Evolutionary conservation across 169 alveolate species (phyloP).

Genomic region (Amoebophrya sp.): DNA sequence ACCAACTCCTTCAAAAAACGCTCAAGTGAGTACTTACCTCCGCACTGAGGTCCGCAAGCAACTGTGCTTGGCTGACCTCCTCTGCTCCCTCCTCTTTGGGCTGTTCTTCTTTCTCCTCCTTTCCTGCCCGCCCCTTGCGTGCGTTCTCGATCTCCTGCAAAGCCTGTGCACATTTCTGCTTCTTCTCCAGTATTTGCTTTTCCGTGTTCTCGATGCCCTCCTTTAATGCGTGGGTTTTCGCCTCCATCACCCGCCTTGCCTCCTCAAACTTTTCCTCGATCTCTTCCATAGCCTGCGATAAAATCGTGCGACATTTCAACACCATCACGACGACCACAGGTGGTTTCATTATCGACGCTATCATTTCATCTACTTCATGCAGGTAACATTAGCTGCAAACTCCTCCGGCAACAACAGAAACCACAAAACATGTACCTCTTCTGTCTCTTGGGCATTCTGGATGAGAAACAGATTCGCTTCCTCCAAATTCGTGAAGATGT

Average conservation of each 20-base stretch:
- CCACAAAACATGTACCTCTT: neutral
- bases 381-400: too few species aligned
- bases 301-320: too few species aligned
- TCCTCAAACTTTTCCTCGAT: constrained; percentile 2
- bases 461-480: constrained; percentile 57
- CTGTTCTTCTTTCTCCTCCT: neutral
- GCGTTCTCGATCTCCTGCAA: constrained; percentile 40
- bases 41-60: neutral
- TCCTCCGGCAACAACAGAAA: too few species aligned
- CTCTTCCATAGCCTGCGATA: neutral
- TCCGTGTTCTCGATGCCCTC: constrained; percentile 27
- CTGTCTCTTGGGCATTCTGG: constrained; percentile 55
- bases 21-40: neutral
- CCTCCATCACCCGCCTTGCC: neutral
- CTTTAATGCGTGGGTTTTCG: neutral
- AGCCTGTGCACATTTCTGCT: constrained; percentile 29
- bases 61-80: neutral
- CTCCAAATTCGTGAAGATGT: constrained; percentile 53
- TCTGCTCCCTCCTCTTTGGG: neutral
- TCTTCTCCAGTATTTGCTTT: constrained; percentile 28
- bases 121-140: neutral
- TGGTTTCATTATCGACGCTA: neutral
- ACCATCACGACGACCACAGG: neutral
- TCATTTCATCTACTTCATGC: neutral
- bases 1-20: neutral